phyloP scores from a whole-genome alignment of 805 yeast species.

The Diddensiella transvaalensis region DNA sequence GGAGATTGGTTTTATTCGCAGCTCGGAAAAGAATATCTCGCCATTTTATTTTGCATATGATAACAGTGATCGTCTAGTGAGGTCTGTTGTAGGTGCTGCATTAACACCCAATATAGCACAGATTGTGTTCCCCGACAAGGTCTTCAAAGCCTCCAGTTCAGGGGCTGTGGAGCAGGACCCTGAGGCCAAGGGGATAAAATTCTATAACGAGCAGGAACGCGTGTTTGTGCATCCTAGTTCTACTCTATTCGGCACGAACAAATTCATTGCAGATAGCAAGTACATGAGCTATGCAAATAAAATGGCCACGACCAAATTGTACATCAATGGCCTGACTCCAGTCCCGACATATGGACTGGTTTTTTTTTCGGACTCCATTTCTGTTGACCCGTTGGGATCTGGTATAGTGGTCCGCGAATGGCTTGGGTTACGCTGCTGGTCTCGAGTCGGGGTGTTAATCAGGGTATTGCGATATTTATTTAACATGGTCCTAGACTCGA shows the following conservation, averaged over 20 bases:
- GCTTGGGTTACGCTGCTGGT: conserved; percentile 90
- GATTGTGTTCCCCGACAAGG: conserved; percentile 78
- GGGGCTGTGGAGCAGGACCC: conserved; percentile 88
- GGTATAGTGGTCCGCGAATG: conserved; percentile 86
- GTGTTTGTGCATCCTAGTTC: conserved; percentile 89
- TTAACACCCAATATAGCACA: conserved; percentile 80
- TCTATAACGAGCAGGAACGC: conserved; percentile 71
- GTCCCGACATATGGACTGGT: conserved; percentile 65
- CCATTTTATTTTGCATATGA: conserved; percentile 49
- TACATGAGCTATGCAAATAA: conserved; percentile 63
- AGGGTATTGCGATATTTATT: conserved; percentile 63
- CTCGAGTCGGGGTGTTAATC: conserved; percentile 83
- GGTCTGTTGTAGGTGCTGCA: conserved; percentile 73
- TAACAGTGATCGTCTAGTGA: conserved; percentile 48
- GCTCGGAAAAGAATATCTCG: conserved; percentile 39
- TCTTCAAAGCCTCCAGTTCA: conserved; percentile 59
- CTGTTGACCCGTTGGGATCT: conserved; percentile 55
- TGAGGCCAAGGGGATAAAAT: conserved; percentile 67
- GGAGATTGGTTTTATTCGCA: conserved; percentile 76
- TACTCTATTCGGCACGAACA: conserved; percentile 53
- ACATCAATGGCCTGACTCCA: conserved; percentile 75
- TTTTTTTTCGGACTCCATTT: conserved; percentile 70
- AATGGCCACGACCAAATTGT: conserved; percentile 62
- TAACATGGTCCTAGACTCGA: conserved; percentile 62
- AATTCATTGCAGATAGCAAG: conserved; percentile 32